Conservation (phyloP, 2,329 filamentous ascomycete genomes). For the Sporothrix euskadiensis region DNA sequence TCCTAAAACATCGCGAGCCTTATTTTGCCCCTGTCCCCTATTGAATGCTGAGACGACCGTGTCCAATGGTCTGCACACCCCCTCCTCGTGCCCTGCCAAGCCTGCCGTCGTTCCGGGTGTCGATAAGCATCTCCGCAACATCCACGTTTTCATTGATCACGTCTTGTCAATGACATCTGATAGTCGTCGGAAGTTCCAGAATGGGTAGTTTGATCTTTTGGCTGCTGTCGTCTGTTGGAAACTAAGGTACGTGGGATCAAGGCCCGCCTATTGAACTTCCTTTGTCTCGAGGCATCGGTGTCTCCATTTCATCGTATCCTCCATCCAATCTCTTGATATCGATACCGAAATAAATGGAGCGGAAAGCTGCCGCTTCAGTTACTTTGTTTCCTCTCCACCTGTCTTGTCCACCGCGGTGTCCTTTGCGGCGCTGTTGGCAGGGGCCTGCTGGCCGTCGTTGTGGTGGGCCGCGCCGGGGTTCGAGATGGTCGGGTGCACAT, state of each 20-base stretch:
- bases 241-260: background rate
- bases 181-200: background rate
- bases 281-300: too few species aligned
- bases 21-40: background rate
- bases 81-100: background rate
- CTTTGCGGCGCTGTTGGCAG: background rate
- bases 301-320: background rate
- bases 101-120: background rate
- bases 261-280: background rate
- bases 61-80: background rate
- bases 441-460: background rate
- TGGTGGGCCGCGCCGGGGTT: background rate
- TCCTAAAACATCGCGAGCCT: background rate
- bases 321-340: background rate
- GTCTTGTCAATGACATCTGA: background rate
- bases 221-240: background rate
- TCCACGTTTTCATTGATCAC: background rate
- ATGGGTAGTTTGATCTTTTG: background rate
- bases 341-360: background rate
- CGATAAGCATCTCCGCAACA: background rate
- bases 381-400: background rate
- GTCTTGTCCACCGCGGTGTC: background rate
- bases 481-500: constrained; percentile 22
- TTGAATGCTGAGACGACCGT: background rate
- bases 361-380: background rate